Percentiles rank a stretch among this genome's conserved stretches.
phyloP scores from a whole-genome alignment of 768 basidiomycete genomes.

The Dentipellis sp. region DNA sequence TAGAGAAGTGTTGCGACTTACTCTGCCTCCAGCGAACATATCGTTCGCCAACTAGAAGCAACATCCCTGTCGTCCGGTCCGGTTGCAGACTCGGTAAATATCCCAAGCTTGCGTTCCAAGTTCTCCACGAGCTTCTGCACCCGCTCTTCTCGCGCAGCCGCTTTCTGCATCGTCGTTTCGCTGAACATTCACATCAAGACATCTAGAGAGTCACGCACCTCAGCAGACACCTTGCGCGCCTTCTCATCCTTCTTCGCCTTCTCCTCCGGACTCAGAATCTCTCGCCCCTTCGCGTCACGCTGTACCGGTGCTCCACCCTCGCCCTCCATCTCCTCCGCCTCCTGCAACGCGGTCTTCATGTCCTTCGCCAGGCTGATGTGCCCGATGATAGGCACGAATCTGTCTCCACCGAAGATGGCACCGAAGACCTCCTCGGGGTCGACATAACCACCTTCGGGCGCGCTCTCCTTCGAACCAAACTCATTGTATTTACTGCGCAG shows the following conservation, averaged over 20 bases:
- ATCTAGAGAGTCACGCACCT: conserved; percentile 36
- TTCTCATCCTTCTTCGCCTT: conserved; percentile 53
- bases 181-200: conserved; percentile 4
- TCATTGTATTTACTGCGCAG: conserved; percentile 86
- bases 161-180: conserved; percentile 43
- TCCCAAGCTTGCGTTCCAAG: conserved; percentile 72
- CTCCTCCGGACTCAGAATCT: conserved; percentile 30
- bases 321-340: conserved; percentile 61
- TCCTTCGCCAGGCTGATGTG: conserved; percentile 81
- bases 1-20: conserved; percentile 27
- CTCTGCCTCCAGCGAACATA: conserved; percentile 78
- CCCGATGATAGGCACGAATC: conserved; percentile 82
- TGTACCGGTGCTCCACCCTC: conserved; percentile 28
- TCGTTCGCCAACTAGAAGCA: conserved; percentile 61
- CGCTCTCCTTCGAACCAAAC: conserved; percentile 78
- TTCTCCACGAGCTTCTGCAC: conserved; percentile 70
- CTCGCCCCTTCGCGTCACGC: conserved; percentile 42
- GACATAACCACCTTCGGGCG: conserved; percentile 76
- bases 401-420: conserved; percentile 83
- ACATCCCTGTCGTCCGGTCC: conserved; percentile 65
- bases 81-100: conserved; percentile 79
- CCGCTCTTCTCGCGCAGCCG: conserved; percentile 67
- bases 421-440: conserved; percentile 75
- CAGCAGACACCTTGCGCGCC: conserved; percentile 52
- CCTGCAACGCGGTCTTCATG: conserved; percentile 89